A percentile compares a stretch with the other conserved stretches of the same genome.
Evolutionary conservation across 2,329 filamentous ascomycete species (phyloP).

Genomic region (Talaromyces sp.): DNA sequence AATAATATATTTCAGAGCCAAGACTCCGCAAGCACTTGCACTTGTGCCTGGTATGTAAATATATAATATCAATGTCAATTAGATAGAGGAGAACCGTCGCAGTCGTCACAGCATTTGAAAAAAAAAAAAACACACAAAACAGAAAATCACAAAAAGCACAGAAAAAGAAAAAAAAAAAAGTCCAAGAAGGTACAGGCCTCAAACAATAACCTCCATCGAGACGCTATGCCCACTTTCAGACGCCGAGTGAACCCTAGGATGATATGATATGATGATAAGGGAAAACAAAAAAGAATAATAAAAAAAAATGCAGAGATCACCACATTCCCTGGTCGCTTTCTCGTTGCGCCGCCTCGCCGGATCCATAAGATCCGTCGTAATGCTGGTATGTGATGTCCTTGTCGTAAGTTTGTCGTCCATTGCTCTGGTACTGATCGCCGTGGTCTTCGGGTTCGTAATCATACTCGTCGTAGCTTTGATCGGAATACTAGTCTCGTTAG

Average conservation of each 20-base stretch:
- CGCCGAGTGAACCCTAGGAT: slow-evolving; percentile 9
- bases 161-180: neutral
- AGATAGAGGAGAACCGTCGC: slow-evolving; percentile 7
- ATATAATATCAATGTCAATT: slow-evolving; percentile 6
- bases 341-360: slow-evolving; percentile 38
- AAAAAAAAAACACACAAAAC: neutral
- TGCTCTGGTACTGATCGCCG: slow-evolving; percentile 26
- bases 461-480: slow-evolving; percentile 48
- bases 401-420: slow-evolving; percentile 35
- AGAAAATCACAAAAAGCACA: neutral
- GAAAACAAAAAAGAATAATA: neutral
- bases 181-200: neutral
- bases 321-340: slow-evolving; percentile 46
- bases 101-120: slow-evolving; percentile 10
- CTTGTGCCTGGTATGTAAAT: neutral
- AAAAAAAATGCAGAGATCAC: slow-evolving; percentile 26
- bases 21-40: neutral
- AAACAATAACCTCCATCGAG: slow-evolving; percentile 7
- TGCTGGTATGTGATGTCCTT: slow-evolving; percentile 32
- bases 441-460: slow-evolving; percentile 45
- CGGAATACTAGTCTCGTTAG: slow-evolving; percentile 31
- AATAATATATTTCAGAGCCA: neutral
- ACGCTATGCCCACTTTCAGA: slow-evolving; percentile 15
- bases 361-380: slow-evolving; percentile 31
- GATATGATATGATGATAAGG: neutral